phyloP scores from a whole-genome alignment of 2,329 filamentous ascomycete species.

The Drechslerella coelobrocha region DNA sequence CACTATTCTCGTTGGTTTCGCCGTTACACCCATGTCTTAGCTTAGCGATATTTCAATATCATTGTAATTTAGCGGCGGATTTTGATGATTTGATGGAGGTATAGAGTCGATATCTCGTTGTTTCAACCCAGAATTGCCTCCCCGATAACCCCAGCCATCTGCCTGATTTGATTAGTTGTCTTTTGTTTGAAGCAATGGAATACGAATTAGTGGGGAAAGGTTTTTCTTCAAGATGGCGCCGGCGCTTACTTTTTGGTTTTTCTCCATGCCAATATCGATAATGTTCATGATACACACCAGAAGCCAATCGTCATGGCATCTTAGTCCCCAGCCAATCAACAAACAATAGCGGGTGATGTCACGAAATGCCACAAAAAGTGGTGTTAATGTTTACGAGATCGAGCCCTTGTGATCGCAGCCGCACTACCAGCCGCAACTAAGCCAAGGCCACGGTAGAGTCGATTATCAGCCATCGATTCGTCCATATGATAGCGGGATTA shows the following conservation, averaged over 20 bases:
- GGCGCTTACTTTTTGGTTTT: no score
- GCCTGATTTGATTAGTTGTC: no score
- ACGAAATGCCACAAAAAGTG: background rate
- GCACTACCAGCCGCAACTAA: background rate
- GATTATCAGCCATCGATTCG: background rate
- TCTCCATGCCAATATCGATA: no score
- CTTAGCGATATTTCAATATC: background rate
- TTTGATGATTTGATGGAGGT: no score
- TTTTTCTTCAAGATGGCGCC: no score
- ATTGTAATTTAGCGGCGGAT: constrained; percentile 1
- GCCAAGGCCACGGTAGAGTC: background rate
- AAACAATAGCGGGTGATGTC: background rate
- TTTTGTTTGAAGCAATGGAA: no score
- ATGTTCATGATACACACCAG: background rate
- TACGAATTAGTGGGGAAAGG: no score
- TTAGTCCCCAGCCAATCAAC: background rate
- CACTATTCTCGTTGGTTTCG: background rate
- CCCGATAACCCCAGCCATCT: background rate
- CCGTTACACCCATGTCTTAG: background rate
- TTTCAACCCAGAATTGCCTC: background rate
- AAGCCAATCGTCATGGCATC: background rate
- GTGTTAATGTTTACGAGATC: background rate
- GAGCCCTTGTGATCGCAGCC: background rate
- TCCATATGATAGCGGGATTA: background rate
- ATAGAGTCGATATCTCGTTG: background rate